These are phyloP conservation scores for Psilocybe azurescens DNA, from an alignment of 768 basidiomycete genomes.

Conservation along the genomic window DNA sequence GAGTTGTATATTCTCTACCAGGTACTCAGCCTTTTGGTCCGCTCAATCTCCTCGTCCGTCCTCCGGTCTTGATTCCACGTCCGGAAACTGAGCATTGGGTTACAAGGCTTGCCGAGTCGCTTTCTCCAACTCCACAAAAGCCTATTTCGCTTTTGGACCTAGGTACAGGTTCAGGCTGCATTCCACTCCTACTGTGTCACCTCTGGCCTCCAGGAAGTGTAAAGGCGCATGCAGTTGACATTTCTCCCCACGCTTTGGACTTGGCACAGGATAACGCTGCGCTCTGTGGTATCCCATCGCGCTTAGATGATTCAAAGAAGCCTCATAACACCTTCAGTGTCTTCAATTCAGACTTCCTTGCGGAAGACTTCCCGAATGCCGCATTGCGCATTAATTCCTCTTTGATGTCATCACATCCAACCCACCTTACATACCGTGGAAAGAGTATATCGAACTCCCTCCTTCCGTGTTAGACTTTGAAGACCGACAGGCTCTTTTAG, in stretches of 20 bases:
- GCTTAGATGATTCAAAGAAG: conserved; percentile 23
- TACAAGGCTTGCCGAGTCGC: conserved; percentile 56
- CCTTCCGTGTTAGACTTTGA: conserved; percentile 79
- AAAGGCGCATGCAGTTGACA: conserved; percentile 69
- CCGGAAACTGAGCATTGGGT: conserved; percentile 94
- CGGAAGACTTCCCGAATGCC: conserved; percentile 45
- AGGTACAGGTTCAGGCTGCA: conserved; percentile 93
- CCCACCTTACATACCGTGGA: conserved; percentile 82
- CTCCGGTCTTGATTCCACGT: conserved; percentile 91
- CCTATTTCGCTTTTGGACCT: conserved; percentile 75
- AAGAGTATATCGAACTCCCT: conserved; percentile 67
- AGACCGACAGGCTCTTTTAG: conserved; percentile 81
- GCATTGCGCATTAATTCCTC: conserved; percentile 44
- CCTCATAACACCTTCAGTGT: conserved; percentile 46
- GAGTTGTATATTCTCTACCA: conserved; percentile 27
- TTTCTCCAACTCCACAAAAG: conserved; percentile 39
- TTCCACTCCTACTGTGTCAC: conserved; percentile 83
- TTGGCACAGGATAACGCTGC: conserved; percentile 56
- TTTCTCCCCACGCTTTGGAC: conserved; percentile 61
- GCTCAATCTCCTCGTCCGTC: conserved; percentile 70
- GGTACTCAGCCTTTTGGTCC: conserved; percentile 92
- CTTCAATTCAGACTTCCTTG: conserved; percentile 47
- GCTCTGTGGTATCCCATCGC: conserved; percentile 41
- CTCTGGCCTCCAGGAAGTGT: conserved; percentile 61
- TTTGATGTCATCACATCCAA: conserved; percentile 83